Percentiles rank a stretch among this genome's conserved stretches.
phyloP scores from a whole-genome alignment of 1,139 yeast species.

The Yamadazyma taylorii region DNA sequence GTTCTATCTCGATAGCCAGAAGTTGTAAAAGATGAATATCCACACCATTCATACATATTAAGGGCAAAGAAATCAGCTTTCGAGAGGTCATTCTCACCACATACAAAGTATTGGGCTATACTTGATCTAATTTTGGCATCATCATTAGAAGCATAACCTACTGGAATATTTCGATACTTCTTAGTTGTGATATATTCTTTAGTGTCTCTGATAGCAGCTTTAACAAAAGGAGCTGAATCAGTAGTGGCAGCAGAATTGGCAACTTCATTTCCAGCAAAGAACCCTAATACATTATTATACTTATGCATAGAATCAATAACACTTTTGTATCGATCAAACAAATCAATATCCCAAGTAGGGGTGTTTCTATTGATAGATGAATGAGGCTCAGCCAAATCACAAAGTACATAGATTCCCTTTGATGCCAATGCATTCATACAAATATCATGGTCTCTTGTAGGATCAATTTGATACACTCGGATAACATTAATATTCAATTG shows the following conservation, averaged over 20 bases:
- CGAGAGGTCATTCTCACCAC: constrained; percentile 32
- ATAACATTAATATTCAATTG: constrained; percentile 53
- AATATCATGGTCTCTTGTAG: constrained; percentile 48
- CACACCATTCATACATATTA: constrained; percentile 71
- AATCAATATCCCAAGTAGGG: constrained; percentile 49
- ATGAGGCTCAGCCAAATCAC: constrained; percentile 57
- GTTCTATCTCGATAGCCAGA: constrained; percentile 61
- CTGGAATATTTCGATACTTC: constrained; percentile 51
- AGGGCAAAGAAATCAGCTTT: constrained; percentile 56
- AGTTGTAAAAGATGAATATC: constrained; percentile 53
- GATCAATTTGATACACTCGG: constrained; percentile 56
- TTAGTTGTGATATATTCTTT: constrained; percentile 46
- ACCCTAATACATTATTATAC: constrained; percentile 54
- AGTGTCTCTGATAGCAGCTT: constrained; percentile 60
- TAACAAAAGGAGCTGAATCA: constrained; percentile 58
- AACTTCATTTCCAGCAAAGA: constrained; percentile 65
- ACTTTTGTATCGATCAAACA: constrained; percentile 37
- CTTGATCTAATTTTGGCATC: constrained; percentile 50
- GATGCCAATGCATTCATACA: constrained; percentile 55
- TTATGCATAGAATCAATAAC: constrained; percentile 53
- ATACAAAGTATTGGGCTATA: constrained; percentile 50
- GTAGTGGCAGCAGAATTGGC: constrained; percentile 50
- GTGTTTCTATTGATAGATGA: constrained; percentile 47
- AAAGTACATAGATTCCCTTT: constrained; percentile 56
- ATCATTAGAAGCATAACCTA: constrained; percentile 64